Evolutionary conservation across 176 grass and related monocot genomes (phyloP), one percentile per base, ranked within the genome.

Genomic region (Leersia perrieri): DNA sequence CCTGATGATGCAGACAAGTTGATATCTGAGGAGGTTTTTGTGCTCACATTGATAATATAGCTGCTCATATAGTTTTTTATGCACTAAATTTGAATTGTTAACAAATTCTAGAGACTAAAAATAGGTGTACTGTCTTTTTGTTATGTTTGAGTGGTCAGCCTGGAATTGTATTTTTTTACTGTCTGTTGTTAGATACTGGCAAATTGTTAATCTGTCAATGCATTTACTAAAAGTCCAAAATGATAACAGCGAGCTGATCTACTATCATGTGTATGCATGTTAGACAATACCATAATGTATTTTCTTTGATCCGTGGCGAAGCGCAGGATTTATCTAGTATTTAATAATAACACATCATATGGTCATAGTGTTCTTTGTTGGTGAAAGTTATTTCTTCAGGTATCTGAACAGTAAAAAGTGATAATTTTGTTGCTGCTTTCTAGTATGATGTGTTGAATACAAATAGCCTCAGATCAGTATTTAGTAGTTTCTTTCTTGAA

Each of bases 21-120:
- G 69, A 98, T 98, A 80, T 93, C 92, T 70, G 92, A 91, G 70
- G 95, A 95, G 95, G 95, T 95, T 81, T 82, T 63, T 74, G 62
- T 85, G 25, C 71, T 64, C 53, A 71, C 49, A 33, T 57, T 66
- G 28, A 87, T 70, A 41, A 29, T 81, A 66, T 77, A 26, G 22
- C 80, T 80, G 12, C 72, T 66, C n/a, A 5, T 78, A 62, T 1
- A 70, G 28, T 31, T 38, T 42, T 68, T 58, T 61, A 41, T 83
- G 33, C 9, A 20, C 23, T 73, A 74, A 35, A 36, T 77, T 68
- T 60, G 13, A 55, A 60, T 68, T 68, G 32, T 84, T 20, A 6
- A 49, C 13, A 66, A 7, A 11, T 35, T 33, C 10, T 3, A 23
- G 38, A 33, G 63, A 41, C 44, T 78, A 69, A 39, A 80, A 62